phyloP scores from a whole-genome alignment of 768 basidiomycete genomes.

The Lactifluus volemus region DNA sequence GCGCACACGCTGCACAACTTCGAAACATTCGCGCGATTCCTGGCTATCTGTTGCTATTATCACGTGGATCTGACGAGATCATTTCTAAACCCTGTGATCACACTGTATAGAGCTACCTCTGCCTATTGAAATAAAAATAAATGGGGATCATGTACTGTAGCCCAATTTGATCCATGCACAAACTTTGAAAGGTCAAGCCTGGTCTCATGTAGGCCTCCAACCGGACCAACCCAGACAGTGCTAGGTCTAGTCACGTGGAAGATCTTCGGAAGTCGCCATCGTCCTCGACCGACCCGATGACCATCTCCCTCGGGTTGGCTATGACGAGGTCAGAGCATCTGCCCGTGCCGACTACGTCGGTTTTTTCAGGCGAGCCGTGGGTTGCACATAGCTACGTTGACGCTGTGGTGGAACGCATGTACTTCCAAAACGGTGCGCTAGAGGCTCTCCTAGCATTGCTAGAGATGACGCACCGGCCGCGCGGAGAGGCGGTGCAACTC shows the following conservation, averaged over 20 bases:
- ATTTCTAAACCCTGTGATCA: too few species aligned
- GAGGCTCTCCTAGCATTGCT: neutral
- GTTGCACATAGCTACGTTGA: neutral
- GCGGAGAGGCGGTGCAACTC: neutral
- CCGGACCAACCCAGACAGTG: too few species aligned
- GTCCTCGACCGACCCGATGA: neutral
- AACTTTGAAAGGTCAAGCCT: too few species aligned
- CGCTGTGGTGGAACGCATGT: neutral
- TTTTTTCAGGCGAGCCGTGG: neutral
- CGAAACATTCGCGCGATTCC: too few species aligned
- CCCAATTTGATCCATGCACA: too few species aligned
- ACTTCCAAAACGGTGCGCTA: neutral
- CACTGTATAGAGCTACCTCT: too few species aligned
- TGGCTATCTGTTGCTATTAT: too few species aligned
- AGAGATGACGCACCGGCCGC: neutral
- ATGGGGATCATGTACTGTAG: too few species aligned
- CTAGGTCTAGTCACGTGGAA: neutral
- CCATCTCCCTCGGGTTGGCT: neutral
- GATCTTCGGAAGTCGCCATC: neutral
- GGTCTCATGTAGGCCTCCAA: too few species aligned
- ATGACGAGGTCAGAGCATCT: neutral
- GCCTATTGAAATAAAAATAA: too few species aligned
- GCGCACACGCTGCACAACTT: too few species aligned
- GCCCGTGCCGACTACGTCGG: neutral
- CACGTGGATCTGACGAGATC: too few species aligned